A percentile compares a stretch with the other conserved stretches of the same genome.
These are phyloP conservation scores for Solanum bulbocastanum DNA, from an alignment of 257 asterid genomes.

Conservation along the genomic window DNA sequence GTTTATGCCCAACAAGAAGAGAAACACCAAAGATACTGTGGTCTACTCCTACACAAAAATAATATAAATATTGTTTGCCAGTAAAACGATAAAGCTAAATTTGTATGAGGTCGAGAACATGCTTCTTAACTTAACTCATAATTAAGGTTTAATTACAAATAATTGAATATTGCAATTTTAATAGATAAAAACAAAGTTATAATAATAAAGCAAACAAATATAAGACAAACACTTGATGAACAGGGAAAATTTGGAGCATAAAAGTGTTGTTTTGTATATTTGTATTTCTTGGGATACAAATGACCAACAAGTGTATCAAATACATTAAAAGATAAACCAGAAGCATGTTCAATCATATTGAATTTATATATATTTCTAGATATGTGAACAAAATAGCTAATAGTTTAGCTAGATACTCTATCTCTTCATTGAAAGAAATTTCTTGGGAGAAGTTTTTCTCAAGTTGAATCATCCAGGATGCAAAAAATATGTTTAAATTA, in stretches of 20 bases:
- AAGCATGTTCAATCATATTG: too few relatives aligned
- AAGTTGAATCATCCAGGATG: too few relatives aligned
- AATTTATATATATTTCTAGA: too few relatives aligned
- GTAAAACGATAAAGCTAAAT: background rate
- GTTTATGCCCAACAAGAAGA: background rate
- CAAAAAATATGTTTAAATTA: too few relatives aligned
- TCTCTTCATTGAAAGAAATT: too few relatives aligned
- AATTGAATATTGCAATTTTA: background rate
- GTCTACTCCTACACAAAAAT: background rate
- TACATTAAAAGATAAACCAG: background rate
- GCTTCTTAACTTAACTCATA: background rate
- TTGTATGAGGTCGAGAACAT: background rate
- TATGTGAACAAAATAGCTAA: too few relatives aligned
- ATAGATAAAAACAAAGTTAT: background rate
- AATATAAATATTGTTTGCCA: background rate
- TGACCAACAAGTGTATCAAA: background rate
- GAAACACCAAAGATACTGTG: background rate
- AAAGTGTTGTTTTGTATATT: background rate
- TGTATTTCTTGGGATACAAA: background rate
- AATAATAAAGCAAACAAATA: background rate
- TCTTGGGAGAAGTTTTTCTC: too few relatives aligned
- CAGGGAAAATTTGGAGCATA: background rate
- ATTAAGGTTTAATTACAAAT: background rate
- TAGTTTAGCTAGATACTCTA: too few relatives aligned
- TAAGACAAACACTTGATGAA: background rate